Base-by-base conservation (phyloP, 352 stramenopile genomes). In the Pythium pyrilobum region DNA sequence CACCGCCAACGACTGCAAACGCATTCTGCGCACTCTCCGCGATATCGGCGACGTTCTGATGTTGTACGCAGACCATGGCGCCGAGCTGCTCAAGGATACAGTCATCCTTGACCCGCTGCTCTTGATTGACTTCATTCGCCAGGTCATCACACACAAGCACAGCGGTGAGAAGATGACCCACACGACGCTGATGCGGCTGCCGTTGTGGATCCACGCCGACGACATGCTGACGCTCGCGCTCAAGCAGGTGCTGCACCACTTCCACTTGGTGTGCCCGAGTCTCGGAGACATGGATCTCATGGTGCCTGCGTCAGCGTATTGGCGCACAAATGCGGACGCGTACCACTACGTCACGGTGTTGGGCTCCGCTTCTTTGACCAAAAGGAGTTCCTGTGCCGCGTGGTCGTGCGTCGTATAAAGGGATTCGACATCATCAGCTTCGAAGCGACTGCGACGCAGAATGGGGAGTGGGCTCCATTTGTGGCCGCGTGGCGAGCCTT, bases 241-340 rank as follows among this genome's bases (percentile, higher is more conserved):
- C 28, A 70, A 70, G 41, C 21, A 39, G 31, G 32, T 66, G 13
- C 29, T 70, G 2, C 43, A 59, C 29, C 41, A 41, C 10, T 63
- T 57, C 16, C 21, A 57, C 15, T 32, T 63, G n/a, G 56, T 43
- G 20, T 47, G 53, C 25, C 40, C 52, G 11, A 42, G 47, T 32
- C 33, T 25, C 46, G 40, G 31, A 38, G 58, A 42, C 10, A 60
- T 27, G 21, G 62, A 64, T 25, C 39, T 54, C 9, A 56, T 40
- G 20, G 49, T 48, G 8, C 43, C n/a, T n/a, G n/a, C n/a, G n/a
- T n/a, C 46, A 5, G 36, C 48, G 20, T 48, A 46, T 37, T 41
- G 23, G 38, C 36, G 15, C 32, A 34, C 33, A 5, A 51, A 51
- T 1, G 38, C 15, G 5, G 49, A 29, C n/a, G 44, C 54, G 10